Conservation (phyloP, 1,139 yeast species). For the Lodderomyces metapsilosis region DNA sequence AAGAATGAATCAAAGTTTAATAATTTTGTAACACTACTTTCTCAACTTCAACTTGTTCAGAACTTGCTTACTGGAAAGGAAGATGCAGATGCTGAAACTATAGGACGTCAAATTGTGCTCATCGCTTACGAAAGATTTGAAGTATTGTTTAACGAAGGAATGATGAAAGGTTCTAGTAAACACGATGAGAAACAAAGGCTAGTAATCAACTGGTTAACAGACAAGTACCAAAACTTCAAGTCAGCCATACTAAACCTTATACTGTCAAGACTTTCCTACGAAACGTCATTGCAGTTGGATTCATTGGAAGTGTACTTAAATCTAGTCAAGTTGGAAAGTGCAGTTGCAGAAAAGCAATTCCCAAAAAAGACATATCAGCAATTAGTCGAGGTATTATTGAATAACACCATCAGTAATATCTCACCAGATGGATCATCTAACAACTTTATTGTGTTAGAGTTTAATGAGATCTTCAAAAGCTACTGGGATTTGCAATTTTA, state of each 20-base stretch:
- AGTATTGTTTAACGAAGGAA: constrained; percentile 48
- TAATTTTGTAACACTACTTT: constrained; percentile 46
- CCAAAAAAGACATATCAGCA: constrained; percentile 56
- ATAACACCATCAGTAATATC: constrained; percentile 36
- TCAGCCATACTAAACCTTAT: constrained; percentile 42
- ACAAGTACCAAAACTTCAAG: constrained; percentile 59
- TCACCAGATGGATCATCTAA: constrained; percentile 48
- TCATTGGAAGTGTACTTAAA: constrained; percentile 63
- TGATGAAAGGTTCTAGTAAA: constrained; percentile 41
- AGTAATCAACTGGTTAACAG: constrained; percentile 62
- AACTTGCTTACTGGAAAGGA: constrained; percentile 18
- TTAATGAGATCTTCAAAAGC: constrained; percentile 47
- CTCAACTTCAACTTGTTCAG: constrained; percentile 31
- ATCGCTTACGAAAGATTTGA: constrained; percentile 59
- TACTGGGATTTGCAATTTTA: constrained; percentile 70
- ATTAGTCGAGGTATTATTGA: constrained; percentile 46
- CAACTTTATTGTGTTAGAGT: constrained; percentile 59
- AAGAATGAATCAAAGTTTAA: constrained; percentile 42
- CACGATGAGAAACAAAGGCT: constrained; percentile 50
- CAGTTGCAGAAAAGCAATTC: constrained; percentile 56
- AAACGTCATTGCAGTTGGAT: constrained; percentile 56
- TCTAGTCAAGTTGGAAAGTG: constrained; percentile 60
- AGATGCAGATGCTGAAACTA: constrained; percentile 27
- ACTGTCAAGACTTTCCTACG: constrained; percentile 26
- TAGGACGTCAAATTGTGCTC: constrained; percentile 51